Base-by-base conservation (phyloP, 495 filamentous ascomycete genomes). In the Annulohypoxylon stygium region DNA sequence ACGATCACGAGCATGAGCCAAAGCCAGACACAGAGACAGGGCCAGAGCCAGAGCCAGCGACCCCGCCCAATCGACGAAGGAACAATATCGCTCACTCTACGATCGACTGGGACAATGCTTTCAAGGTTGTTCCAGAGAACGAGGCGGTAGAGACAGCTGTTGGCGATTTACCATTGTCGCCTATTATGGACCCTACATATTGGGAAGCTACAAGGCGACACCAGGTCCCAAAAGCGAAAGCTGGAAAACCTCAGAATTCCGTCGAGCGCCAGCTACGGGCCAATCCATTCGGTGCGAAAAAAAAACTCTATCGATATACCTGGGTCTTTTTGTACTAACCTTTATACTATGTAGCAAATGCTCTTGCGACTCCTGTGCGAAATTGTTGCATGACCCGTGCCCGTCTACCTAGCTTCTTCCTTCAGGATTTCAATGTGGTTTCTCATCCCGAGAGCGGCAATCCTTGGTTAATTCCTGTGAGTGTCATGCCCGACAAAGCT, bases 291-390 rank as follows among this genome's bases (percentile, higher is more conserved):
- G 91, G 90, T 90, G 85, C 12, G 75, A 61, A 54, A 4, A 37
- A 8, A 73, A 37, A 14, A 69, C 67, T n/a, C 12, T 53, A 73
- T 2, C 23, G 10, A 26, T 23, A 1, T 23, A 23, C 9, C 14
- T 43, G 2, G 7, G 34, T 18, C 69, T 70, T 20, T 65, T 67
- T 55, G 66, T 70, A 81, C 82, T 69, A 26, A 81, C 75, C 36
- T 37, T 65, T 47, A 43, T 36, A 25, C 11, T 18, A 76, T 61
- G 80, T 70, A 86, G 85, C 88, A 16, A 82, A 83, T 18, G 89
- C 91, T 10, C 86, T 97, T 6, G 92, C 90, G 14, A 89, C 88
- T 0, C 89, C 90, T 0, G 43, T 88, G 14, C 89, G 94, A 34
- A 76, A 78, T 69, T 97, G 93, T 78, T 37, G 79, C 2, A 43